phyloP scores from a whole-genome alignment of 139 green algal species.

The Trebouxia sp. region DNA sequence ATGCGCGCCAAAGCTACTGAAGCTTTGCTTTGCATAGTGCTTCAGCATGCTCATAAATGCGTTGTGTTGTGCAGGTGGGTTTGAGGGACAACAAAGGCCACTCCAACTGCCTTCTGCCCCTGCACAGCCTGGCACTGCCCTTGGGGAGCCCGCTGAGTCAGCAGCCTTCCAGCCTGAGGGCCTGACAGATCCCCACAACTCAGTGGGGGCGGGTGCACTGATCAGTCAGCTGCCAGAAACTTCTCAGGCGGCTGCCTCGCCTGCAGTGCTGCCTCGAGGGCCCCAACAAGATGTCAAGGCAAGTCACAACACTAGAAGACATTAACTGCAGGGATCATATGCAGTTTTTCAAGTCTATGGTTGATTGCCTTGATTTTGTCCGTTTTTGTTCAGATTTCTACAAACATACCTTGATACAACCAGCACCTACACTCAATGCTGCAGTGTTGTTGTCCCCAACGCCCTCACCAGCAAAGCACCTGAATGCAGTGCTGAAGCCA shows the following conservation, averaged over 20 bases:
- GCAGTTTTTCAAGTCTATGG: no score
- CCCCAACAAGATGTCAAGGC: background rate
- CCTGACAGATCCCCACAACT: conserved; percentile 4
- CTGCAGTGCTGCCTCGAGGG: background rate
- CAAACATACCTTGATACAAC: no score
- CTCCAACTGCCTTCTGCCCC: background rate
- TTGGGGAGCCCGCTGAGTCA: conserved; percentile 1
- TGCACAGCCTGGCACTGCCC: background rate
- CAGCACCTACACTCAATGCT: no score
- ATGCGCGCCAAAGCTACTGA: no score
- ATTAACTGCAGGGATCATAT: no score
- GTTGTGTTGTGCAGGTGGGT: background rate
- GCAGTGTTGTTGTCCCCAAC: no score
- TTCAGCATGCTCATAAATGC: no score
- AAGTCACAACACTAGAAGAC: background rate
- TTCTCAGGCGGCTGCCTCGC: background rate
- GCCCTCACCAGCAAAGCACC: no score
- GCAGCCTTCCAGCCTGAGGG: background rate
- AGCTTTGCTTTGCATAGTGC: no score
- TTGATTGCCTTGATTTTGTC: no score
- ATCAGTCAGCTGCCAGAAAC: conserved; percentile 7
- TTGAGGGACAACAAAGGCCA: background rate
- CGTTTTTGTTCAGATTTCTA: no score
- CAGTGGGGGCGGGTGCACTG: background rate
- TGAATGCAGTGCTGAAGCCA: no score